Conservation (phyloP, 805 yeast species). For the Yarrowia bubula region DNA sequence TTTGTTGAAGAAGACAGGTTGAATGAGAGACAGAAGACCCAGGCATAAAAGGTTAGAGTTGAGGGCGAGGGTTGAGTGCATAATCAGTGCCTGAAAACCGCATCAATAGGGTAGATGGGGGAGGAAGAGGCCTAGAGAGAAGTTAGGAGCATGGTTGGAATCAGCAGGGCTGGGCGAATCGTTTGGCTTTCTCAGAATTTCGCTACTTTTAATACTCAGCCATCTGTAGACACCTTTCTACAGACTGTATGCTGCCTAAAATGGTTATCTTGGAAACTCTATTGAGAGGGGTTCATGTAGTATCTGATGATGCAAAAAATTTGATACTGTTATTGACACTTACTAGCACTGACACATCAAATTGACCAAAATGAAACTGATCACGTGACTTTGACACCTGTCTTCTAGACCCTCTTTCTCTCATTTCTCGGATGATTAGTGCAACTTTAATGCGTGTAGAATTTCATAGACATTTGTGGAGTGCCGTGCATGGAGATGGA, state of each 20-base stretch:
- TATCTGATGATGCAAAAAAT: too few relatives aligned
- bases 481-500: too few relatives aligned
- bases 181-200: neutral
- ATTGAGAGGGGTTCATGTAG: neutral
- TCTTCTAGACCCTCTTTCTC: too few relatives aligned
- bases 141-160: neutral
- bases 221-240: neutral
- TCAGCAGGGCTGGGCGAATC: neutral
- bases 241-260: neutral
- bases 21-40: neutral
- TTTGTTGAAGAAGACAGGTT: neutral
- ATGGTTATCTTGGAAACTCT: neutral
- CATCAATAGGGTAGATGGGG: neutral
- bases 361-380: neutral
- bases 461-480: too few relatives aligned
- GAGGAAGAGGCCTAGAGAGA: neutral
- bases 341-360: neutral
- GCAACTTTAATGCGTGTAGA: too few relatives aligned
- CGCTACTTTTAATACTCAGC: neutral
- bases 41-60: neutral
- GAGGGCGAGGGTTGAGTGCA: slow-evolving; percentile 15
- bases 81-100: slow-evolving; percentile 11
- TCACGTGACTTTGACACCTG: too few relatives aligned
- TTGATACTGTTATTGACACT: too few relatives aligned
- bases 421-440: too few relatives aligned